Evolutionary conservation across 1,284 basidiomycete genomes (phyloP).

Genomic region (Leccinum subfulvum): DNA sequence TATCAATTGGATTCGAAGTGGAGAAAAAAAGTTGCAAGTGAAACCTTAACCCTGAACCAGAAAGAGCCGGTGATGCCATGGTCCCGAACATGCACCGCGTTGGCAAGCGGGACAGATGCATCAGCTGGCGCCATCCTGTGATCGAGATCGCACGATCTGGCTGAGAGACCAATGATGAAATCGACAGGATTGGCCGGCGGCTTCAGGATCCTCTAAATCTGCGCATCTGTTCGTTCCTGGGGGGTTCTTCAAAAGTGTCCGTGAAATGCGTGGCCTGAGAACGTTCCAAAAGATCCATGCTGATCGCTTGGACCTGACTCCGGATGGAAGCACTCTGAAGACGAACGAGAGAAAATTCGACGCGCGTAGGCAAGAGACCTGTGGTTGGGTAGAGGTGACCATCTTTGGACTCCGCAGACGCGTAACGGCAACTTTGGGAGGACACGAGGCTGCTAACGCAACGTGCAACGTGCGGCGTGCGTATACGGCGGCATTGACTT

Average conservation of each 20-base stretch:
- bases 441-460: conserved; percentile 23
- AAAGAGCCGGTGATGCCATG: conserved; percentile 13
- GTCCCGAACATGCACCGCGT: conserved; percentile 2
- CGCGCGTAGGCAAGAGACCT: not conserved
- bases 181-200: conserved; percentile 19
- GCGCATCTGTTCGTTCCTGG: conserved; percentile 13
- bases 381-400: not conserved
- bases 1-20: conserved; percentile 8
- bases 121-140: conserved; percentile 15
- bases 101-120: conserved; percentile 10
- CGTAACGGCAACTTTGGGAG: conserved; percentile 19
- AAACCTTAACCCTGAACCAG: conserved; percentile 20
- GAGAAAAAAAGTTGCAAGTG: conserved; percentile 6
- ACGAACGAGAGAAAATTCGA: conserved; percentile 2
- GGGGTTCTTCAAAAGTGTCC: conserved; percentile 9
- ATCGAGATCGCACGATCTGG: conserved; percentile 26
- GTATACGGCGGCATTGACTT: conserved; percentile 15
- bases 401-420: conserved; percentile 24
- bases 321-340: conserved; percentile 1
- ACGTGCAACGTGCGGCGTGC: conserved; percentile 15
- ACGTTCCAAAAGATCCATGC: conserved; percentile 12
- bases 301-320: conserved; percentile 11
- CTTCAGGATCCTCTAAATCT: conserved; percentile 12
- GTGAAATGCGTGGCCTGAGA: conserved; percentile 16
- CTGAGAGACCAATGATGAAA: conserved; percentile 12